Conservation (phyloP, 2,329 filamentous ascomycete genomes). For the Ampelomyces quisqualis region DNA sequence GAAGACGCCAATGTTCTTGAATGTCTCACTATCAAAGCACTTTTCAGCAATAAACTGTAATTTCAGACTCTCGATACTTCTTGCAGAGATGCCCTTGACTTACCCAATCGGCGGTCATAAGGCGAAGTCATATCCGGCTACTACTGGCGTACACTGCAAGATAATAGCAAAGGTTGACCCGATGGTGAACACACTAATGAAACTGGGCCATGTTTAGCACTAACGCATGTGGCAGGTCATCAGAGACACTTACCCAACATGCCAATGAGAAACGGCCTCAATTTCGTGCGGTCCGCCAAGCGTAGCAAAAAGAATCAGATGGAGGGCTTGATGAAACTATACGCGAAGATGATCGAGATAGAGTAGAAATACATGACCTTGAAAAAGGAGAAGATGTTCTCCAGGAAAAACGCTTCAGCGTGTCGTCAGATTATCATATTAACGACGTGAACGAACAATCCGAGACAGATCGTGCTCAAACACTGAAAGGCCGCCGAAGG, state of each 20-base stretch:
- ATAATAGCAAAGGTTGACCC: slow-evolving; percentile 26
- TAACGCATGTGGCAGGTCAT: too few species aligned
- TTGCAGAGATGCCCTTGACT: not conserved
- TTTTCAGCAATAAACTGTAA: slow-evolving; percentile 12
- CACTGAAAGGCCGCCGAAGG: slow-evolving; percentile 4
- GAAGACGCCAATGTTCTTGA: slow-evolving; percentile 50
- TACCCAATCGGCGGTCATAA: slow-evolving; percentile 26
- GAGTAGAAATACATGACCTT: slow-evolving; percentile 49
- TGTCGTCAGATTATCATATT: slow-evolving; percentile 52
- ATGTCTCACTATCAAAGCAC: slow-evolving; percentile 42
- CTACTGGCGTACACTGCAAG: slow-evolving; percentile 42
- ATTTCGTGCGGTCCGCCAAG: slow-evolving; percentile 35
- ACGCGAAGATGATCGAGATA: slow-evolving; percentile 49
- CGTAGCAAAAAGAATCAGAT: slow-evolving; percentile 52
- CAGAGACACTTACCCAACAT: slow-evolving; percentile 46
- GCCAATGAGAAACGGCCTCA: slow-evolving; percentile 46
- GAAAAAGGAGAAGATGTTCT: slow-evolving; percentile 40
- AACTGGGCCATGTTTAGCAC: too few species aligned
- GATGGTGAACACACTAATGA: slow-evolving; percentile 29
- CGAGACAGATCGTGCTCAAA: slow-evolving; percentile 17
- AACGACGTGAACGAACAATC: slow-evolving; percentile 18
- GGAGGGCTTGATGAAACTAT: slow-evolving; percentile 52
- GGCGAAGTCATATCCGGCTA: slow-evolving; percentile 47
- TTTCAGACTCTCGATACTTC: not conserved
- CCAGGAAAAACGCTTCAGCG: slow-evolving; percentile 30